Base-by-base conservation (phyloP, 495 filamentous ascomycete species). In the Lepraria neglecta region DNA sequence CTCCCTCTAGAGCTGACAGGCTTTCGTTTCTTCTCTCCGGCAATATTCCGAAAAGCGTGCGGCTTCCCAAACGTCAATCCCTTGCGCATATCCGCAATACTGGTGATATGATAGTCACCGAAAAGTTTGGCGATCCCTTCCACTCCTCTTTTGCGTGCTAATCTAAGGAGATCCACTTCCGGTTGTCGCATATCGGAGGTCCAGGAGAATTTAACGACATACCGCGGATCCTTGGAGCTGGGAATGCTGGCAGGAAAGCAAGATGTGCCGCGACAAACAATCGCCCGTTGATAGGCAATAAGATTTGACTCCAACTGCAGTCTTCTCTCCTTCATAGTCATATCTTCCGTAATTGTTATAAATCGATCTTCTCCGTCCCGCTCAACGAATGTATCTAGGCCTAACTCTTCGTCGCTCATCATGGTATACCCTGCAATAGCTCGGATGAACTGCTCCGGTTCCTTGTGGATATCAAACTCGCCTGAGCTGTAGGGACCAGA, bases 401-500 rank as follows among this genome's bases (percentile, higher is more conserved):
- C 69, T 30, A 72, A 62, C 60, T 73, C 71, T 51, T 65, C 66
- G 42, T 70, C 64, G n/a, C 50, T 60, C 62, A 73, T 71, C 56
- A 68, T 68, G 3, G 60, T 38, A 50, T 75, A 75, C 3, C 65
- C 70, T 17, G 61, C 64, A 62, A 75, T 66, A 42, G 65, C 63
- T 52, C 66, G 61, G 40, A 71, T 67, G 48, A 73, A 73, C 15
- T 61, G 62, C 58, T 71, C 48, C 19, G 67, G 70, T 30, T 77
- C 63, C 58, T 72, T 55, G 51, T 68, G 69, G 61, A 77, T 67
- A 68, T 78, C 65, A 60, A 78, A 73, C 45, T 62, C 27, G 19
- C 64, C 69, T 64, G 69, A 71, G 60, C 72, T 72, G 65, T 77
- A 79, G 53, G 67, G 62, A 47, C 74, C 73, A 61, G 74, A 76